Conservation (phyloP, 768 basidiomycete genomes). For the Lentinula sp. region DNA sequence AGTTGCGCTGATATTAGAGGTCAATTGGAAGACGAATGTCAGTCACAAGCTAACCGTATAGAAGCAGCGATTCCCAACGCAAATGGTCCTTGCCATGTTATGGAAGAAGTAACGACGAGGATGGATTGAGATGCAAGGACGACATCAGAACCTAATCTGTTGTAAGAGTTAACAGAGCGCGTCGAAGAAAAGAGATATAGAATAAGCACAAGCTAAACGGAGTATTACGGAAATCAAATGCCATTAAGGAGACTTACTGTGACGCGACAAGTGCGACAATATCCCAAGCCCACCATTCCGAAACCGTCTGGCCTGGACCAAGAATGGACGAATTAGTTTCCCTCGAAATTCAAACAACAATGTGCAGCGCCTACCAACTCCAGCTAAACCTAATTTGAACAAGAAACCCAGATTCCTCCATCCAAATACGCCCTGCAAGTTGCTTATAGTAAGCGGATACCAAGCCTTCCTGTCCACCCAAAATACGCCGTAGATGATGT, state of each 20-base stretch:
- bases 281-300: constrained; percentile 99
- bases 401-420: constrained; percentile 67
- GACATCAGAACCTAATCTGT: constrained; percentile 64
- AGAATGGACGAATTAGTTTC: background rate
- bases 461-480: constrained; percentile 70
- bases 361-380: constrained; percentile 46
- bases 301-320: constrained; percentile 63
- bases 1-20: too few species aligned
- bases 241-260: constrained; percentile 23
- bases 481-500: constrained; percentile 56
- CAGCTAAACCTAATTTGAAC: constrained; percentile 73
- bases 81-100: constrained; percentile 80
- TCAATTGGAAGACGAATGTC: constrained; percentile 34
- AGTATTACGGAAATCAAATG: background rate
- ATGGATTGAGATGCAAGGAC: constrained; percentile 87
- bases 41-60: constrained; percentile 34
- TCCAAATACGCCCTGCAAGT: constrained; percentile 34
- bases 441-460: constrained; percentile 47
- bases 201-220: background rate
- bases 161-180: background rate
- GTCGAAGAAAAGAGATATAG: background rate
- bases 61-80: constrained; percentile 78
- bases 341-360: background rate
- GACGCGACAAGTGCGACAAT: constrained; percentile 57
- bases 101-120: constrained; percentile 67